A percentile compares a stretch with the other conserved stretches of the same genome.
These are phyloP conservation scores for Exserohilum turcica DNA, from an alignment of 2,329 filamentous ascomycete genomes.

Conservation along the genomic window DNA sequence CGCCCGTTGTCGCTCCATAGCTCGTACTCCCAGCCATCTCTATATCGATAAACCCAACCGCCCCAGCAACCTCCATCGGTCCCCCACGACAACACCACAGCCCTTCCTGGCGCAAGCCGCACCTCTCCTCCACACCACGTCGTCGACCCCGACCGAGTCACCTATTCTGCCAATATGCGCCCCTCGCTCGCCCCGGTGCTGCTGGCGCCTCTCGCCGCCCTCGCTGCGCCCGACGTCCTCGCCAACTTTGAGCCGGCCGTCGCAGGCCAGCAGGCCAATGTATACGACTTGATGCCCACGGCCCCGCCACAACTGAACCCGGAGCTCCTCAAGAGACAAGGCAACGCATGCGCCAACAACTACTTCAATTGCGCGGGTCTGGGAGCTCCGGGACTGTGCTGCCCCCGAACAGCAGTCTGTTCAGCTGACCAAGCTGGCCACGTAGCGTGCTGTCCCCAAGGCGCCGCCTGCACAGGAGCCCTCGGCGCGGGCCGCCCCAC, in stretches of 20 bases:
- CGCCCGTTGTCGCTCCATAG: neutral
- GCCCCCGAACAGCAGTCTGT: slow-evolving; percentile 59
- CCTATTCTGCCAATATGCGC: slow-evolving; percentile 34
- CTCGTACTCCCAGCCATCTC: slow-evolving; percentile 3
- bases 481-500: slow-evolving; percentile 14
- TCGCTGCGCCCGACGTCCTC: slow-evolving; percentile 35
- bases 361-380: slow-evolving; percentile 60
- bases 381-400: slow-evolving; percentile 62
- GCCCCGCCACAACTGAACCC: slow-evolving; percentile 24
- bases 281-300: slow-evolving; percentile 32
- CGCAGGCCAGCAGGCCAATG: slow-evolving; percentile 19
- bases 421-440: slow-evolving; percentile 61
- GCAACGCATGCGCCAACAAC: slow-evolving; percentile 55
- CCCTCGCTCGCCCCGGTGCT: slow-evolving; percentile 29
- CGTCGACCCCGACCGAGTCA: neutral
- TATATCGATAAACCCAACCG: slow-evolving; percentile 12
- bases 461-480: slow-evolving; percentile 62
- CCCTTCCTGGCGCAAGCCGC: slow-evolving; percentile 16
- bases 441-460: slow-evolving; percentile 65
- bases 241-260: slow-evolving; percentile 42
- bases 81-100: slow-evolving; percentile 12
- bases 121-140: slow-evolving; percentile 9
- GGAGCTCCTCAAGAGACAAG: slow-evolving; percentile 46
- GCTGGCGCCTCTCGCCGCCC: slow-evolving; percentile 36
- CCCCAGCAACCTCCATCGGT: slow-evolving; percentile 1